phyloP scores from a whole-genome alignment of 2,329 filamentous ascomycete genomes.

The Fonsecaea pugnacius region DNA sequence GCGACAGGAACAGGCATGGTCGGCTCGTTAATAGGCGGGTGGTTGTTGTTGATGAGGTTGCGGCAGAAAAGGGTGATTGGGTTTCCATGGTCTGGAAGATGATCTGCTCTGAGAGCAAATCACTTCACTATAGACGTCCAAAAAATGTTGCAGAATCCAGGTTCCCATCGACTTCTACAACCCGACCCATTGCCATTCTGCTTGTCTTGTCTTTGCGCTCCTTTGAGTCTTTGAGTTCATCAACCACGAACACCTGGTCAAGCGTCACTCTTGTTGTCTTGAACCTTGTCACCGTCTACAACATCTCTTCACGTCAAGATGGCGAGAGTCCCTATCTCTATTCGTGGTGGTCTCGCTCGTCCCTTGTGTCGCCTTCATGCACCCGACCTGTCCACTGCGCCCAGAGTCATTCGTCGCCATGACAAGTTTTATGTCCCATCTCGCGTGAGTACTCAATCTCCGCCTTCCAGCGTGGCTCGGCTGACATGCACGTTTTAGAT shows the following conservation, averaged over 20 bases:
- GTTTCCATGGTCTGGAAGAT: constrained; percentile 15
- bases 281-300: neutral
- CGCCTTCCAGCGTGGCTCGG: neutral
- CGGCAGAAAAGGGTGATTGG: constrained; percentile 6
- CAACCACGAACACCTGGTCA: neutral
- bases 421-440: neutral
- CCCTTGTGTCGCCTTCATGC: neutral
- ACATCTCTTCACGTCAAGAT: neutral
- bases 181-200: neutral
- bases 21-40: constrained; percentile 17
- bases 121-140: neutral
- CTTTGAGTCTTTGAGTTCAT: neutral
- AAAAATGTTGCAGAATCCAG: neutral
- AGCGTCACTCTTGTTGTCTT: neutral
- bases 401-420: neutral
- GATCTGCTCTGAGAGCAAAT: neutral
- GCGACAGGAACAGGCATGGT: constrained; percentile 12
- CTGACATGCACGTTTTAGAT: neutral
- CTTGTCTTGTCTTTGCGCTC: neutral
- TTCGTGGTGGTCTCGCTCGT: neutral
- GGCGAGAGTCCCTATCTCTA: neutral
- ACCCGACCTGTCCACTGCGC: neutral
- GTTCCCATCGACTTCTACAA: neutral
- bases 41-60: constrained; percentile 17
- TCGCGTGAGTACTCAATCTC: neutral